Percentiles rank a stretch among this genome's conserved stretches.
These are phyloP conservation scores for Cladorrhinum sp. DNA, from an alignment of 2,329 filamentous ascomycete genomes.

Conservation along the genomic window DNA sequence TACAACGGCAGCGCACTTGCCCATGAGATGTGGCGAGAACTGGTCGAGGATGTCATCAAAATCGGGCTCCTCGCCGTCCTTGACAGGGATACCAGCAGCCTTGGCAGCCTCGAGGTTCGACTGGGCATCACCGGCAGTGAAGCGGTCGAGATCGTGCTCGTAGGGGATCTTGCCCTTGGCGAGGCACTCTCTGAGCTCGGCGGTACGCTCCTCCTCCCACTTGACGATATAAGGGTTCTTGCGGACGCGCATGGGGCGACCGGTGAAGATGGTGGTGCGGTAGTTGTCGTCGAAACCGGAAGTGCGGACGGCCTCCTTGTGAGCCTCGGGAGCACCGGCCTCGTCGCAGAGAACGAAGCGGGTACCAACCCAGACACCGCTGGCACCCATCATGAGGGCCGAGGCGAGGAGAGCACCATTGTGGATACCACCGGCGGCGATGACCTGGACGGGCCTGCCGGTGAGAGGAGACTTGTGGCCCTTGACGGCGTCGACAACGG, in stretches of 20 bases:
- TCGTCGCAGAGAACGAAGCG: conserved; percentile 92
- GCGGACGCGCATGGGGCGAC: conserved; percentile 87
- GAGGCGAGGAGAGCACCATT: conserved; percentile 89
- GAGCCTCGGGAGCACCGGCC: conserved; percentile 86
- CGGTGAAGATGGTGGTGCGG: conserved; percentile 97
- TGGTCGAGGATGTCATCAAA: conserved; percentile 89
- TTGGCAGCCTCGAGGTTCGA: conserved; percentile 59
- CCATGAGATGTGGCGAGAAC: conserved; percentile 90
- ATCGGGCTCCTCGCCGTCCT: conserved; percentile 61
- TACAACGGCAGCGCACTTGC: conserved; percentile 90
- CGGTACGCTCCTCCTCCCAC: conserved; percentile 89
- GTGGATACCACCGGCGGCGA: conserved; percentile 91
- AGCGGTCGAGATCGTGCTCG: conserved; percentile 87
- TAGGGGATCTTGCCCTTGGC: conserved; percentile 87
- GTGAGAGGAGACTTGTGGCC: conserved; percentile 84
- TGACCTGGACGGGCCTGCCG: conserved; percentile 81
- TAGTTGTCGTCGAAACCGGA: conserved; percentile 93
- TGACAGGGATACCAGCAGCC: conserved; percentile 39
- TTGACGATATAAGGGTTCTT: conserved; percentile 91
- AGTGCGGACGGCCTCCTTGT: conserved; percentile 93
- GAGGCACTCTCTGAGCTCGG: conserved; percentile 91
- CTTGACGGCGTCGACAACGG: conserved; percentile 78
- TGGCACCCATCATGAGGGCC: conserved; percentile 86
- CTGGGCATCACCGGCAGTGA: conserved; percentile 61
- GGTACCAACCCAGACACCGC: conserved; percentile 94